Percentiles rank a stretch among this genome's conserved stretches.
phyloP scores from a whole-genome alignment of 176 grass and related monocot genomes.

The Triticum urartu region DNA sequence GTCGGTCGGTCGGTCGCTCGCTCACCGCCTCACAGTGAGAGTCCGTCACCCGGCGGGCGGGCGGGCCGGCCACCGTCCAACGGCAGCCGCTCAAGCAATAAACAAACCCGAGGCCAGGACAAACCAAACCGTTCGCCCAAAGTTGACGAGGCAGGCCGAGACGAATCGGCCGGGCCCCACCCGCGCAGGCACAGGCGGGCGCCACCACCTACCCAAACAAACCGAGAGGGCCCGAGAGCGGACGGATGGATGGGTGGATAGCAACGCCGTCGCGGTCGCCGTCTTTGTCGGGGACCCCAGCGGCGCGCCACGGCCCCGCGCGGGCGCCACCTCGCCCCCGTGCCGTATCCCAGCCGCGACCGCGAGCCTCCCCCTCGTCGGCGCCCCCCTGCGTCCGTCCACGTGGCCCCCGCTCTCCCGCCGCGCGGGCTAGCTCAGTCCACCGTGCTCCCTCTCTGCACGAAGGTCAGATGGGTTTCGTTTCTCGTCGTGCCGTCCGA shows the following conservation, averaged over 20 bases:
- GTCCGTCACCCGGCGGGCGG: not conserved
- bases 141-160: not conserved
- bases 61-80: slow-evolving; percentile 32
- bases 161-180: not conserved
- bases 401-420: slow-evolving; percentile 23
- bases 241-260: slow-evolving; percentile 15
- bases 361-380: not conserved
- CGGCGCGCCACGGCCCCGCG: not conserved
- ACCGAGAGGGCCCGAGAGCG: not conserved
- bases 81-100: slow-evolving; percentile 16
- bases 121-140: not conserved
- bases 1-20: not conserved
- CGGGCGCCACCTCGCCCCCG: slow-evolving; percentile 3
- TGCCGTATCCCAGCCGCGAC: not conserved
- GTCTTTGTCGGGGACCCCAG: not conserved
- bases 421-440: too few species aligned
- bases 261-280: slow-evolving; percentile 40
- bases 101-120: not conserved
- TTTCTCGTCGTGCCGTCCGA: not conserved
- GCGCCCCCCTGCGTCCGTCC: not conserved
- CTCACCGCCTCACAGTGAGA: not conserved
- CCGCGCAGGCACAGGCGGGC: too few species aligned
- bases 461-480: too few species aligned
- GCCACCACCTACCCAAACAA: not conserved
- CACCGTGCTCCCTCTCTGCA: too few species aligned